Conservation (phyloP, 345 rosid species). For the Arabidopsis thaliana region DNA sequence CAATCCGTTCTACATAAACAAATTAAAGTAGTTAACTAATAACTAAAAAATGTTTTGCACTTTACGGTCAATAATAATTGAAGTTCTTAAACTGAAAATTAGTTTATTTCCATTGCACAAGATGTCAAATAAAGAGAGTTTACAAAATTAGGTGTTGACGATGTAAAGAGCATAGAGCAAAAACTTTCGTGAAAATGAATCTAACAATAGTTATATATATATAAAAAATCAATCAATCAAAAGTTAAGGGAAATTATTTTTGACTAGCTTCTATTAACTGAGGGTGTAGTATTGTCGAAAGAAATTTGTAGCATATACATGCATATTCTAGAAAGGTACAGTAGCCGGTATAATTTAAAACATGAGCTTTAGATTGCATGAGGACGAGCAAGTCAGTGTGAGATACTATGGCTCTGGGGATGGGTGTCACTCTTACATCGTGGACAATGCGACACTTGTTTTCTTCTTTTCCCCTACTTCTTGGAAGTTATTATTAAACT, state of each 20-base stretch:
- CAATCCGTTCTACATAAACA: background rate
- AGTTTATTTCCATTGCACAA: background rate
- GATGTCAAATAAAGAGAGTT: background rate
- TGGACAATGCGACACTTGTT: slow-evolving; percentile 25
- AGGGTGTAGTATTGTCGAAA: background rate
- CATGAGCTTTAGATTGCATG: slow-evolving; percentile 18
- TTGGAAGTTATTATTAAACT: slow-evolving; percentile 24
- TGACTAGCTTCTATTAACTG: too few relatives aligned
- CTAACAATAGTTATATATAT: too few relatives aligned
- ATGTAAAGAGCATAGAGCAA: background rate
- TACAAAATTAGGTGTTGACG: background rate
- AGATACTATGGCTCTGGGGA: slow-evolving; percentile 13
- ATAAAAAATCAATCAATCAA: too few relatives aligned
- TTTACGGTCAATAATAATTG: background rate
- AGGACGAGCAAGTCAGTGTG: slow-evolving; percentile 32
- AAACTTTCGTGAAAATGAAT: background rate
- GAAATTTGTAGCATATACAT: background rate
- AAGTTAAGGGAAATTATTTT: too few relatives aligned
- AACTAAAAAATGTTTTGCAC: background rate
- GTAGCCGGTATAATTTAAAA: background rate
- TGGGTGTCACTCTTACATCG: slow-evolving; percentile 17
- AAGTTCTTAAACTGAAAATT: background rate
- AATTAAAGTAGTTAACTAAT: background rate
- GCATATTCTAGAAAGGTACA: background rate
- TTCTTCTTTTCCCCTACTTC: slow-evolving; percentile 25